These are phyloP conservation scores for Penicillium manginii DNA, from an alignment of 495 filamentous ascomycete genomes.

Conservation along the genomic window DNA sequence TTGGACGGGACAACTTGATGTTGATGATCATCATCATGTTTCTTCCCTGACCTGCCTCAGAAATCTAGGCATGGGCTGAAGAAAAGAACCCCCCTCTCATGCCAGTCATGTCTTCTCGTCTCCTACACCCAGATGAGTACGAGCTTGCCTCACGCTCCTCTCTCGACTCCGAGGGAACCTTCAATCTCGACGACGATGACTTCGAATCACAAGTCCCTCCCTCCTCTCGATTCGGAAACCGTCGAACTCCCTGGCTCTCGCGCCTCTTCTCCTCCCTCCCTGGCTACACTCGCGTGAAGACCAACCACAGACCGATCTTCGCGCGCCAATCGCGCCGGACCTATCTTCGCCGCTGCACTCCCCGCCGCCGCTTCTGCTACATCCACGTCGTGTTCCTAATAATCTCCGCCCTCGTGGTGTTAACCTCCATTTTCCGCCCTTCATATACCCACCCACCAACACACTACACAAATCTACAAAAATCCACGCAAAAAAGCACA, in stretches of 20 bases:
- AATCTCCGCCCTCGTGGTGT: slow-evolving; percentile 60
- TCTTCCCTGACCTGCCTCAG: neutral
- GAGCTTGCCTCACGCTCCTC: slow-evolving; percentile 50
- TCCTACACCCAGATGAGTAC: slow-evolving; percentile 51
- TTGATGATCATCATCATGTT: neutral
- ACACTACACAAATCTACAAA: slow-evolving; percentile 51
- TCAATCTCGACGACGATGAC: slow-evolving; percentile 54
- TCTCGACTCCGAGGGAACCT: slow-evolving; percentile 48
- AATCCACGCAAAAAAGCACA: slow-evolving; percentile 38
- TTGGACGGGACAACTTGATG: neutral
- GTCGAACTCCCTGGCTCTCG: slow-evolving; percentile 31
- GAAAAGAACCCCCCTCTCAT: neutral
- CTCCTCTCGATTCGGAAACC: slow-evolving; percentile 28
- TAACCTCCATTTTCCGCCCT: slow-evolving; percentile 58
- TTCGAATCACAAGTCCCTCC: slow-evolving; percentile 50
- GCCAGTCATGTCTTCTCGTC: slow-evolving; percentile 43
- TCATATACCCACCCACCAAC: slow-evolving; percentile 61
- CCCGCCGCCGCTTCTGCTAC: slow-evolving; percentile 68
- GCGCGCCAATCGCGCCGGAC: slow-evolving; percentile 29
- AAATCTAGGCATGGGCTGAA: neutral
- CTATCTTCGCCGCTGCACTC: slow-evolving; percentile 46
- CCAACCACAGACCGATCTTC: slow-evolving; percentile 31
- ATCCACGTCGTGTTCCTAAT: slow-evolving; percentile 65
- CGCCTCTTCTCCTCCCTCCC: slow-evolving; percentile 33
- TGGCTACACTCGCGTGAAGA: slow-evolving; percentile 41